phyloP scores from a whole-genome alignment of 768 basidiomycete species.

The Crucibulum laeve region DNA sequence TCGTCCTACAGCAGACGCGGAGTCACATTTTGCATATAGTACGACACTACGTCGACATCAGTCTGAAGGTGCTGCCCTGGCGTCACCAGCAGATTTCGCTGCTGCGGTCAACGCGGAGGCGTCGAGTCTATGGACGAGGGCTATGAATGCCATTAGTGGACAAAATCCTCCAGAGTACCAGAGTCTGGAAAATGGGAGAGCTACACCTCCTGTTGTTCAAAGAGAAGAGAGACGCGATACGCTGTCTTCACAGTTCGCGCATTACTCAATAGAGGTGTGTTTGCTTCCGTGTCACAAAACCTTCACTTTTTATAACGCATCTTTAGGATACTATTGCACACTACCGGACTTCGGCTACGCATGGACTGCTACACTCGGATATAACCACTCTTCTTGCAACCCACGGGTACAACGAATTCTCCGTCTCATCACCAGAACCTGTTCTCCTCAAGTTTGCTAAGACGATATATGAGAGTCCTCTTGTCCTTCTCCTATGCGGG shows the following conservation, averaged over 20 bases:
- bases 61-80: conserved; percentile 37
- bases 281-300: conserved; percentile 3
- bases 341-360: conserved; percentile 58
- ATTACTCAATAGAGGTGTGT: conserved; percentile 60
- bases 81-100: conserved; percentile 45
- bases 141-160: conserved; percentile 35
- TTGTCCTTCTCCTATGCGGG: conserved; percentile 86
- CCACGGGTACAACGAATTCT: conserved; percentile 93
- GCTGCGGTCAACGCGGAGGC: conserved; percentile 45
- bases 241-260: conserved; percentile 65
- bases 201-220: conserved; percentile 21
- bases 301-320: conserved; percentile 4
- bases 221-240: conserved; percentile 42
- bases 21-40: conserved; percentile 77
- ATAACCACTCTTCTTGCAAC: conserved; percentile 59
- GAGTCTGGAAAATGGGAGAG: conserved; percentile 34
- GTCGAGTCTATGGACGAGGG: conserved; percentile 45
- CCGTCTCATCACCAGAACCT: conserved; percentile 78
- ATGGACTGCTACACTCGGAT: conserved; percentile 60
- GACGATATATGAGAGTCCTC: conserved; percentile 92
- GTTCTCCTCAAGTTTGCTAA: conserved; percentile 85
- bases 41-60: conserved; percentile 73
- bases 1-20: conserved; percentile 59
- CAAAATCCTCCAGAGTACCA: conserved; percentile 24
- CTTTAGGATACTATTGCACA: conserved; percentile 68